Conservation (phyloP, 2,329 filamentous ascomycete genomes). For the Falciphora oryzae region DNA sequence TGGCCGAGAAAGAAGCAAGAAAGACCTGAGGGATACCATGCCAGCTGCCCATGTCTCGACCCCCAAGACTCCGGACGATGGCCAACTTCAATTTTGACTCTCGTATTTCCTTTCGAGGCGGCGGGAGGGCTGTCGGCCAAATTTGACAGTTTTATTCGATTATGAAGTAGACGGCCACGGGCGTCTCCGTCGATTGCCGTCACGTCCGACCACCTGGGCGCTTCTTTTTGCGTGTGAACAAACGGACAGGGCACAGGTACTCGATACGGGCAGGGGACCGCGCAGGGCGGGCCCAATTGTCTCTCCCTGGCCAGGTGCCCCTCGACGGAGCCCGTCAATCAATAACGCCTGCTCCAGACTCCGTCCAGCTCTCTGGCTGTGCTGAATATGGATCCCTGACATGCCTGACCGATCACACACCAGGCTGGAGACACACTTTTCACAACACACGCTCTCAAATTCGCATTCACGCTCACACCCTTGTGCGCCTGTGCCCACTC, state of each 20-base stretch:
- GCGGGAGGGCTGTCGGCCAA: background rate
- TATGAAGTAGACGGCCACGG: background rate
- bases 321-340: background rate
- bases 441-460: background rate
- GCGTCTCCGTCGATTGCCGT: background rate
- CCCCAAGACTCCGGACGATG: background rate
- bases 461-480: background rate
- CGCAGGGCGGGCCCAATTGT: background rate
- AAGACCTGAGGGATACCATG: background rate
- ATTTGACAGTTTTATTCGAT: background rate
- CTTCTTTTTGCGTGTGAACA: background rate
- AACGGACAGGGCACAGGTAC: background rate
- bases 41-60: background rate
- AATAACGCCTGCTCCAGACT: background rate
- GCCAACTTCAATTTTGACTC: background rate
- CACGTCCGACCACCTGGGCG: too few species aligned
- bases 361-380: background rate
- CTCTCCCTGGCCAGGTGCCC: background rate
- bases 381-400: background rate
- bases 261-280: background rate
- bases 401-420: background rate
- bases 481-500: background rate
- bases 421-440: background rate
- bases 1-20: background rate
- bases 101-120: background rate